Conservation (phyloP, 345 rosid species). For the Conringia planisiliqua region DNA sequence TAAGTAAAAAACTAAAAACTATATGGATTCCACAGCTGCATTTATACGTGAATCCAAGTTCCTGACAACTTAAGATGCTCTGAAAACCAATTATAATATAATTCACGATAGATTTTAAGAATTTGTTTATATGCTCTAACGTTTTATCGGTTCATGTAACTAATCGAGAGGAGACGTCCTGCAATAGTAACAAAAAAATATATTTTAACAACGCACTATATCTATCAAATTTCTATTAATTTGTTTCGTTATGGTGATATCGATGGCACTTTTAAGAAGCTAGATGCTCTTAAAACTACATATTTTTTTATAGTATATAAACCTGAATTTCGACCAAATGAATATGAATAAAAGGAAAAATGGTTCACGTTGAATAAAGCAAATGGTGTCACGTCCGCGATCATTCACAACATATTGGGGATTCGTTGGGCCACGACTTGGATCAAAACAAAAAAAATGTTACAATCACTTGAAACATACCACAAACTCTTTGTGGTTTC, state of each 20-base stretch:
- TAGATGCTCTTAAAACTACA: not conserved
- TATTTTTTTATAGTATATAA: not conserved
- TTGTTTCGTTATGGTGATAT: not conserved
- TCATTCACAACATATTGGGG: not conserved
- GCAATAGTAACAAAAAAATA: not conserved
- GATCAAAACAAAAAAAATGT: constrained; percentile 11
- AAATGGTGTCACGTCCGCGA: constrained; percentile 18
- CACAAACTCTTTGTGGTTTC: constrained; percentile 17
- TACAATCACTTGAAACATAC: constrained; percentile 8
- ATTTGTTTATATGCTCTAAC: not conserved
- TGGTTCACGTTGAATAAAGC: constrained; percentile 1
- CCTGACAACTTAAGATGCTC: not conserved
- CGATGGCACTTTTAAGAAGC: not conserved
- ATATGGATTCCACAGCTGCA: not conserved
- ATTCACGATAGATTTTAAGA: too few species aligned
- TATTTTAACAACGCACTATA: not conserved
- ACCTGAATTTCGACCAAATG: not conserved
- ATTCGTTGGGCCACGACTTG: constrained; percentile 15
- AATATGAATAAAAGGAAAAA: not conserved
- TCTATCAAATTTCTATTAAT: not conserved
- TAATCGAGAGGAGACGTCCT: not conserved
- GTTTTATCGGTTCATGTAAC: not conserved
- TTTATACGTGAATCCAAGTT: not conserved
- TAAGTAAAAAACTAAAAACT: not conserved
- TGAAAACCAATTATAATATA: not conserved